Evolutionary conservation across 495 filamentous ascomycete species (phyloP).

Genomic region (Hypoxylon fuscum): DNA sequence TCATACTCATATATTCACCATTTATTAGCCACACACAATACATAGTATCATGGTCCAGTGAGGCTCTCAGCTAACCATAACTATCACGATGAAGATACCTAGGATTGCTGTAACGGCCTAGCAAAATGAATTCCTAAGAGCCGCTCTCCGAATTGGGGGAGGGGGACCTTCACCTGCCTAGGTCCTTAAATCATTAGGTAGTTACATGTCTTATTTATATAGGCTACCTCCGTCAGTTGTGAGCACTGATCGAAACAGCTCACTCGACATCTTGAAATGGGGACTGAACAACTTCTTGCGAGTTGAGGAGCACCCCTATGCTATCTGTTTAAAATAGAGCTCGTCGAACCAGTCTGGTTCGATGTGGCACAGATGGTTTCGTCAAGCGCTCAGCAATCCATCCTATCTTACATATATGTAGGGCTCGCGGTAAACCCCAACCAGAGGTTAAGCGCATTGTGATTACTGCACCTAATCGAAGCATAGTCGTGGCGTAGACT

Average conservation of each 20-base stretch:
- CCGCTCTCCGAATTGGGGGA: not conserved
- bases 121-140: not conserved
- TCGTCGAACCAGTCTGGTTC: not conserved
- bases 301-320: not conserved
- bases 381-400: slow-evolving; percentile 21
- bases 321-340: not conserved
- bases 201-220: no score
- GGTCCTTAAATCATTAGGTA: no score
- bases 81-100: not conserved
- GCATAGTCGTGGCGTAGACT: slow-evolving; percentile 8
- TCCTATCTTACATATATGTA: not conserved
- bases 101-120: not conserved
- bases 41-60: slow-evolving; percentile 1
- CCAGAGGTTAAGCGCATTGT: not conserved
- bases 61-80: not conserved
- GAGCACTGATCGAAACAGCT: not conserved
- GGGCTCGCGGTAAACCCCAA: not conserved
- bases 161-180: no score
- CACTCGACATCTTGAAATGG: not conserved
- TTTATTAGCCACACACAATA: not conserved
- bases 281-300: not conserved
- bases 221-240: no score
- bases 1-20: slow-evolving; percentile 5
- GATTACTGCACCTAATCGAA: slow-evolving; percentile 12
- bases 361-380: slow-evolving; percentile 26